Evolutionary conservation across 495 filamentous ascomycete genomes (phyloP), one percentile per base, ranked within the genome.

Genomic region (Cercophora scortea): DNA sequence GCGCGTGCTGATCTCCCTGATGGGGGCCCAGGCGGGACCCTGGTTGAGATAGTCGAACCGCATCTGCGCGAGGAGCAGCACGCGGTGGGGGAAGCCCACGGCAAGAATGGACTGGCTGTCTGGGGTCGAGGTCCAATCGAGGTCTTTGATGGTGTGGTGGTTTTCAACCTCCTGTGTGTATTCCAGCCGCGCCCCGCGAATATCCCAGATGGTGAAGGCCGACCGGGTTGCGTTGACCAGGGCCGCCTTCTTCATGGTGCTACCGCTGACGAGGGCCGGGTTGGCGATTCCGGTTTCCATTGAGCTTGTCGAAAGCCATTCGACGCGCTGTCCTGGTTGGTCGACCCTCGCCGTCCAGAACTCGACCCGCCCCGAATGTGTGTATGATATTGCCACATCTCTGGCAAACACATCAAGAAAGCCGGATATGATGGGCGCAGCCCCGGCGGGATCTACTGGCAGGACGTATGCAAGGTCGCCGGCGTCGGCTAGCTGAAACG

Each of bases 121-220:
- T 0, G 92, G 90, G 0, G 92, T 96, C 8, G 88, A 91, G 1
- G 91, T 92, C 92, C 92, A 97, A 61, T 96, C 90, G 8, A 96
- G 77, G 61, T 96, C 92, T 55, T 82, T 78, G 35, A 97, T 91
- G 13, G 78, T 78, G 52, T 94, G 88, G 53, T 83, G 74, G 17
- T 76, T 71, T 51, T 85, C 80, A 57, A 89, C 93, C 42, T 81
- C 76, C 51, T 90, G 80, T 49, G 84, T 76, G 62, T 87, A 90
- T 66, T 97, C 92, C 2, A 97, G 72, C 62, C 89, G 85, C 2
- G 82, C 82, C 45, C 86, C 88, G 57, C 83, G 81, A 6, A 86
- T 87, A 63, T 95, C 90, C 92, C 92, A 97, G 49, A 97, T 94
- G 0, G 89, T 93, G 51, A 97, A 65, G 47, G 82, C 80, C n/a